Conservation (phyloP, 306 rosid genomes). For the Citrullus colocynthis region DNA sequence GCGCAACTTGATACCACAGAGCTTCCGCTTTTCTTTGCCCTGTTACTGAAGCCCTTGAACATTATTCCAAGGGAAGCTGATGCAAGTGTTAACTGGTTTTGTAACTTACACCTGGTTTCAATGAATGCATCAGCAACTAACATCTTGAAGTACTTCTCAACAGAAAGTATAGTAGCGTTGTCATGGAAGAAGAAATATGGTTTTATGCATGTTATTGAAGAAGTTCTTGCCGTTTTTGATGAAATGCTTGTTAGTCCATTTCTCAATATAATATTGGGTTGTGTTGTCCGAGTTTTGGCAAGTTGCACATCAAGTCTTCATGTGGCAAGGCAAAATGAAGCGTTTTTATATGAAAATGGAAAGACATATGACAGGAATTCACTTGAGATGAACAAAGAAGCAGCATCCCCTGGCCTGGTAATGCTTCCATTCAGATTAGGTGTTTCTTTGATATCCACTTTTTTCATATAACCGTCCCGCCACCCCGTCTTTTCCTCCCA, state of each 20-base stretch:
- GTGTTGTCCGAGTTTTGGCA: slow-evolving; percentile 76
- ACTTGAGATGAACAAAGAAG: slow-evolving; percentile 17
- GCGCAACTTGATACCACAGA: slow-evolving; percentile 67
- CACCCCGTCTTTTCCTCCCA: neutral
- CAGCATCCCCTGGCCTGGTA: slow-evolving; percentile 35
- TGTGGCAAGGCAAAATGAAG: slow-evolving; percentile 19
- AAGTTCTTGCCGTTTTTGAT: slow-evolving; percentile 73
- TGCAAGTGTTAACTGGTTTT: slow-evolving; percentile 46
- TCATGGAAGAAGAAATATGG: slow-evolving; percentile 78
- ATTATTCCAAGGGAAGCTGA: slow-evolving; percentile 37
- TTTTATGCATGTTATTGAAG: slow-evolving; percentile 81
- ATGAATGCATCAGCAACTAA: slow-evolving; percentile 25
- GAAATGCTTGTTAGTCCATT: slow-evolving; percentile 63
- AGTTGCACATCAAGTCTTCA: slow-evolving; percentile 56
- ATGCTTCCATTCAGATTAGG: slow-evolving; percentile 9
- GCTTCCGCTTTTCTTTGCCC: slow-evolving; percentile 75
- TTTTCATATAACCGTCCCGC: neutral
- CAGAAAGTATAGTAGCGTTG: slow-evolving; percentile 39
- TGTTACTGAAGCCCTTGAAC: slow-evolving; percentile 71
- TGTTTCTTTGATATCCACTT: neutral
- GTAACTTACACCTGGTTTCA: slow-evolving; percentile 36
- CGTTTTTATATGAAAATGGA: slow-evolving; percentile 22
- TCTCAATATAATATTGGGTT: slow-evolving; percentile 66
- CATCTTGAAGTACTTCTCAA: slow-evolving; percentile 52
- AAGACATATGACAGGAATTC: slow-evolving; percentile 9